phyloP scores from a whole-genome alignment of 768 basidiomycete genomes.

The Hericium erinaceus region DNA sequence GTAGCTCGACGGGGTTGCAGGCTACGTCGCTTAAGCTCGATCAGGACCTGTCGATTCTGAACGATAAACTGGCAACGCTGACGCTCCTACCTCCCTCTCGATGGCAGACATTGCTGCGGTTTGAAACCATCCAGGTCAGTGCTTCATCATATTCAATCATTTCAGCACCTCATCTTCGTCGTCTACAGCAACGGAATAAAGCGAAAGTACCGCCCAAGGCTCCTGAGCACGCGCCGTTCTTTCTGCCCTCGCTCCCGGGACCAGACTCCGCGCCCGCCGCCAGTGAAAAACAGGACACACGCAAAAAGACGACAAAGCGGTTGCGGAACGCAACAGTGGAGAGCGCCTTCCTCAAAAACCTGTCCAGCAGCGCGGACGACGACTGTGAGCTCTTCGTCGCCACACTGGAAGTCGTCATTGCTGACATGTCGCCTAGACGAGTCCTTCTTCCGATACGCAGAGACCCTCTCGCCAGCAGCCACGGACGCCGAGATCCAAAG shows the following conservation, averaged over 20 bases:
- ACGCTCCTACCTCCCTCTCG: constrained; percentile 85
- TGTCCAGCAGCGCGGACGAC: constrained; percentile 46
- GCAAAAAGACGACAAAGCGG: constrained; percentile 36
- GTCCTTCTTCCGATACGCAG: constrained; percentile 72
- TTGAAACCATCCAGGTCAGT: constrained; percentile 85
- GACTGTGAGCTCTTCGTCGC: constrained; percentile 49
- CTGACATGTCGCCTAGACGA: constrained; percentile 42
- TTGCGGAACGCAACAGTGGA: constrained; percentile 22
- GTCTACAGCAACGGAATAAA: constrained; percentile 79
- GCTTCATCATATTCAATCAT: neutral
- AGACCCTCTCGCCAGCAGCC: constrained; percentile 82
- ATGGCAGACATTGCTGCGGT: constrained; percentile 95
- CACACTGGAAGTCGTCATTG: too few relatives aligned
- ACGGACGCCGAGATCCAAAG: constrained; percentile 87
- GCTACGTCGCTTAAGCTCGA: constrained; percentile 47
- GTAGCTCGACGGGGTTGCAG: constrained; percentile 22
- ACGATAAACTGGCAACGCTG: constrained; percentile 86
- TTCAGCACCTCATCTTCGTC: neutral
- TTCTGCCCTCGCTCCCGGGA: constrained; percentile 87
- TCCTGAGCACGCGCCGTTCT: constrained; percentile 94
- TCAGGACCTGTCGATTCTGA: constrained; percentile 76
- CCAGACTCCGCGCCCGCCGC: constrained; percentile 62
- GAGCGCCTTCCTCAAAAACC: constrained; percentile 63
- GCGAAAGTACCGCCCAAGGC: constrained; percentile 93
- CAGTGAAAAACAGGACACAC: constrained; percentile 25